phyloP scores from a whole-genome alignment of 2,329 filamentous ascomycete genomes.

The Ophiostoma australiae region DNA sequence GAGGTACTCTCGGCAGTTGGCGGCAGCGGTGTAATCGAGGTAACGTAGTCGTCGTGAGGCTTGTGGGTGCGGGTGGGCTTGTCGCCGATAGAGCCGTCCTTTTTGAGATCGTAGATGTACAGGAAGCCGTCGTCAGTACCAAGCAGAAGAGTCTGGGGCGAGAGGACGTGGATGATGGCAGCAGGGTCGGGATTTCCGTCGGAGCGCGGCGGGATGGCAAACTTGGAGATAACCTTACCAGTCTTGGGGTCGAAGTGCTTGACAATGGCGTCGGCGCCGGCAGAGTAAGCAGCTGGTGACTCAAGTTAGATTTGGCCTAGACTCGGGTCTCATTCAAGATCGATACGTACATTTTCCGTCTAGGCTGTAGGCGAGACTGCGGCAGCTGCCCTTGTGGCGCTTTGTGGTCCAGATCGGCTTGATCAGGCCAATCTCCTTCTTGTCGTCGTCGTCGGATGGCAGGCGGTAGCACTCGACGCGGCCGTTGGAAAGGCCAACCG shows the following conservation, averaged over 20 bases:
- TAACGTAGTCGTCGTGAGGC: constrained; percentile 90
- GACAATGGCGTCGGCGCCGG: constrained; percentile 53
- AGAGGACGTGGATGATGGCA: constrained; percentile 74
- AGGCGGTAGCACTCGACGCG: constrained; percentile 82
- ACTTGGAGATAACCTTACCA: constrained; percentile 72
- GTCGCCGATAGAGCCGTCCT: constrained; percentile 44
- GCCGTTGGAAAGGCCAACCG: constrained; percentile 77
- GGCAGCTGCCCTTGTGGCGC: constrained; percentile 90
- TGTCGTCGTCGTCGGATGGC: constrained; percentile 52
- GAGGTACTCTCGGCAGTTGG: constrained; percentile 75
- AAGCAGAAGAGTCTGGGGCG: constrained; percentile 80
- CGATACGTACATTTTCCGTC: constrained; percentile 64
- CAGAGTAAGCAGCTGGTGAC: constrained; percentile 50
- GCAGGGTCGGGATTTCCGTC: constrained; percentile 48
- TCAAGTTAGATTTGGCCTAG: neutral
- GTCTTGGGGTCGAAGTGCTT: constrained; percentile 52
- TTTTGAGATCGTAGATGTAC: constrained; percentile 78
- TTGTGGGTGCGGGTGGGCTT: constrained; percentile 74
- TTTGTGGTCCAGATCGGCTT: constrained; percentile 81
- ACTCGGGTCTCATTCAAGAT: neutral
- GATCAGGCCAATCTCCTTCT: constrained; percentile 66
- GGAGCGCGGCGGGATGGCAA: constrained; percentile 62
- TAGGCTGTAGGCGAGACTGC: constrained; percentile 69
- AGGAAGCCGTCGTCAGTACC: constrained; percentile 86
- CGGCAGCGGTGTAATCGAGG: constrained; percentile 77